Evolutionary conservation across 805 yeast genomes (phyloP), one percentile per base, ranked within the genome.

Genomic region (Ascoidea rubescens): DNA sequence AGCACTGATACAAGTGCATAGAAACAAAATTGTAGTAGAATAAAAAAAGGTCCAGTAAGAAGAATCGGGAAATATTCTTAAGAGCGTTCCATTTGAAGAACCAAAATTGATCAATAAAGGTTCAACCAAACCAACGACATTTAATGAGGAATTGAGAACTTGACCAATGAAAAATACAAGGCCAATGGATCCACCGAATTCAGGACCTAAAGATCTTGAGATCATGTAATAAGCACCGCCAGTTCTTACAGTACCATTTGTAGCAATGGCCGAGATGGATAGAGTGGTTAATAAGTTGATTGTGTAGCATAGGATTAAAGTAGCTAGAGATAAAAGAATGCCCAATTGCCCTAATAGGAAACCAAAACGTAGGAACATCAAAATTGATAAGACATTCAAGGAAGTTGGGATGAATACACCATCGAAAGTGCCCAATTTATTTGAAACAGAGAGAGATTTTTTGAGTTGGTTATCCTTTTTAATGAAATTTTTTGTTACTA

Each of bases 141-240:
- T 93, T 74, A 93, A 76, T 46, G 96, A 89, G 49, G 89, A 75
- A 64, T 93, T 93, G 53, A 93, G 71, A 6, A 90, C 89, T 68
- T 93, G 99, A 0, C 99, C 99, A 51, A 93, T 73, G 62, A 84
- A 95, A 65, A 93, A 93, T 30, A 93, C 91, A 32, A 93, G 73
- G 1, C 99, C 99, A 57, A 93, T 91, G 4, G 96, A 85, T 4
- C 99, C 99, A 31, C 99, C 99, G 67, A 93, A 93, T 64, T 93
- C 99, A 4, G 97, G 96, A 0, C 99, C 99, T 55, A 93, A 70
- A 42, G 96, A 84, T 58, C 99, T 74, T 42, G 96, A 85, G 54
- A 93, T 88, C 97, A 93, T 93, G 61, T 89, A 93, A 64, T 93
- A 93, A 0, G 98, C 97, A 49, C 99, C 99, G 14, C 99, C 99